A percentile compares a stretch with the other conserved stretches of the same genome.
Evolutionary conservation across 306 rosid species (phyloP).

Genomic region (Castanea sativa): DNA sequence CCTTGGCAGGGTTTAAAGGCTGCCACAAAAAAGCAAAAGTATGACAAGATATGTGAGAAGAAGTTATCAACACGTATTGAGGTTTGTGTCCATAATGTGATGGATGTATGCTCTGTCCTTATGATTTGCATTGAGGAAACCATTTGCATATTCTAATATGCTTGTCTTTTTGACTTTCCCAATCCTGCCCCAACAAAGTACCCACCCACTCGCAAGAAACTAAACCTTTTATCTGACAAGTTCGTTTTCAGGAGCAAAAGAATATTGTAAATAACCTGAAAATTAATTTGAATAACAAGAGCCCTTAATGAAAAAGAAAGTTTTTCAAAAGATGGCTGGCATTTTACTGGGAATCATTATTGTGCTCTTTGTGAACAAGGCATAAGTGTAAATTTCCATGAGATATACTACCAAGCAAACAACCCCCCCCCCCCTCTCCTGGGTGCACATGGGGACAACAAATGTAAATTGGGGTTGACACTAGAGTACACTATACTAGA

Average conservation of each 20-base stretch:
- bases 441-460: background rate
- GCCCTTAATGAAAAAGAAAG: background rate
- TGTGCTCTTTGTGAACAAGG: no score
- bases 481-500: background rate
- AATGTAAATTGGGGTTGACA: background rate
- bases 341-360: background rate
- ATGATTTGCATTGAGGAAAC: background rate
- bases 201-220: background rate
- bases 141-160: background rate
- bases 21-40: conserved; percentile 72
- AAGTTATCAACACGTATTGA: conserved; percentile 74
- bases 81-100: conserved; percentile 35
- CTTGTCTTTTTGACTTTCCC: background rate
- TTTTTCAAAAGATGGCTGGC: background rate
- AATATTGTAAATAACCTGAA: background rate
- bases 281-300: background rate
- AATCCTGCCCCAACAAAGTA: no score
- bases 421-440: no score
- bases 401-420: background rate
- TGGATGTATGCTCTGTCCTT: background rate
- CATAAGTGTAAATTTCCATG: background rate
- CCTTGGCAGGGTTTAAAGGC: conserved; percentile 96
- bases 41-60: conserved; percentile 80
- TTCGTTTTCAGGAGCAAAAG: background rate
- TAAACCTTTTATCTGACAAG: background rate